Percentiles rank a stretch among this genome's conserved stretches.
These are phyloP conservation scores for Penicillium silybi DNA, from an alignment of 495 filamentous ascomycete species.

Conservation along the genomic window DNA sequence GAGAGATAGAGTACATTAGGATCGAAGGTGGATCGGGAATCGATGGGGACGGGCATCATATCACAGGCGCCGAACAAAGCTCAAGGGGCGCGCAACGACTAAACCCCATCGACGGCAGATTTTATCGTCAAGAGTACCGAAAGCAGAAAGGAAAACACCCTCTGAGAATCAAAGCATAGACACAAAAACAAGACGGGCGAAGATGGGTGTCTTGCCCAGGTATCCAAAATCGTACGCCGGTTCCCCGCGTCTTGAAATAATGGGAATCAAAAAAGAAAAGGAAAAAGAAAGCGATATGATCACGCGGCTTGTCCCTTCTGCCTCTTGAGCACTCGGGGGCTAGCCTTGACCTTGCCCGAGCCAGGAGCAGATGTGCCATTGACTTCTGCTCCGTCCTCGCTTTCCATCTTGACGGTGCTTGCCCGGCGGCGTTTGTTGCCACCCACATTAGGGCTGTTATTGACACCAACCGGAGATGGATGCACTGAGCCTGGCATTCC, in stretches of 20 bases:
- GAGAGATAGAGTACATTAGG: conserved; percentile 34
- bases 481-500: conserved; percentile 71
- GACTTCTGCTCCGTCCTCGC: conserved; percentile 53
- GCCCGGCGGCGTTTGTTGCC: conserved; percentile 70
- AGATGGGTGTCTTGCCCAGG: conserved; percentile 22
- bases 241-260: conserved; percentile 30
- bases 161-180: conserved; percentile 17
- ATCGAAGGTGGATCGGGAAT: conserved; percentile 17
- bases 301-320: conserved; percentile 46
- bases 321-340: conserved; percentile 52
- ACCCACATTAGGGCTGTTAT: conserved; percentile 75
- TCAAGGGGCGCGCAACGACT: conserved; percentile 10
- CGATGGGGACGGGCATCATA: conserved; percentile 9
- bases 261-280: conserved; percentile 10
- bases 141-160: conserved; percentile 14
- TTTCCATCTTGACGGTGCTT: conserved; percentile 74
- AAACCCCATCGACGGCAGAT: conserved; percentile 12
- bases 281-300: conserved; percentile 7
- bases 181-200: conserved; percentile 13
- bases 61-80: background rate
- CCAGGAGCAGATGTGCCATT: conserved; percentile 44
- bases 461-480: conserved; percentile 71
- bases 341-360: conserved; percentile 52
- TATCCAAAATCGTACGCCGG: conserved; percentile 35
- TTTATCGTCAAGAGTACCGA: conserved; percentile 26